Conservation (phyloP, 805 yeast genomes). For the Sugiyamaella chiloensis region DNA sequence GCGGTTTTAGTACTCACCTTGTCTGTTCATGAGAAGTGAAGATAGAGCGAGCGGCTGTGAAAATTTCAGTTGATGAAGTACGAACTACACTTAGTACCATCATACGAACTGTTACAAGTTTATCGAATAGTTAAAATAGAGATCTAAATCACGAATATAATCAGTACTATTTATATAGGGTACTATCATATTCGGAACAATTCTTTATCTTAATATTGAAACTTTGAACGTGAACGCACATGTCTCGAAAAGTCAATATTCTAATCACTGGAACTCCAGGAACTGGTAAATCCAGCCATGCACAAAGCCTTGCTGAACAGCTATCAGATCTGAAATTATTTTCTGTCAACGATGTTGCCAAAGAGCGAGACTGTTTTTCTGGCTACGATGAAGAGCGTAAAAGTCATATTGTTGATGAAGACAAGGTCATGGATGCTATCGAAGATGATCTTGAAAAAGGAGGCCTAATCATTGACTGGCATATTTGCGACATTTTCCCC, state of each 20-base stretch:
- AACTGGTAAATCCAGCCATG: constrained; percentile 79
- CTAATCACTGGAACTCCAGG: constrained; percentile 96
- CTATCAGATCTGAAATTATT: constrained; percentile 50
- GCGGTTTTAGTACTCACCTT: too few relatives aligned
- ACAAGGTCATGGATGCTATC: constrained; percentile 66
- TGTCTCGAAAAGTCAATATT: constrained; percentile 53
- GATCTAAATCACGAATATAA: too few relatives aligned
- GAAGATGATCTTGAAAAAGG: constrained; percentile 80
- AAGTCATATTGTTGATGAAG: constrained; percentile 89
- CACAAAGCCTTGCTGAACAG: constrained; percentile 54
- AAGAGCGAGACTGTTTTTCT: constrained; percentile 68
- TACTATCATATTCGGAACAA: too few relatives aligned
- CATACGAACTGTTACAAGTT: too few relatives aligned
- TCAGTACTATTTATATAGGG: too few relatives aligned
- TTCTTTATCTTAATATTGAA: too few relatives aligned
- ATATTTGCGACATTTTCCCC: constrained; percentile 92
- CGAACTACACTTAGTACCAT: too few relatives aligned
- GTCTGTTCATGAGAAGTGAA: too few relatives aligned
- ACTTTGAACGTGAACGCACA: not conserved
- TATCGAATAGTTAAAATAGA: too few relatives aligned
- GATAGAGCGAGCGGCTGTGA: too few relatives aligned
- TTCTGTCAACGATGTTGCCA: constrained; percentile 78
- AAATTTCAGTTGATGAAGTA: too few relatives aligned
- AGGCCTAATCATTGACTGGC: constrained; percentile 95
- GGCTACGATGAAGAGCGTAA: constrained; percentile 85